Evolutionary conservation across 83 land plant species (phyloP), one percentile per base, ranked within the genome.

Genomic region (Picea mariana): DNA sequence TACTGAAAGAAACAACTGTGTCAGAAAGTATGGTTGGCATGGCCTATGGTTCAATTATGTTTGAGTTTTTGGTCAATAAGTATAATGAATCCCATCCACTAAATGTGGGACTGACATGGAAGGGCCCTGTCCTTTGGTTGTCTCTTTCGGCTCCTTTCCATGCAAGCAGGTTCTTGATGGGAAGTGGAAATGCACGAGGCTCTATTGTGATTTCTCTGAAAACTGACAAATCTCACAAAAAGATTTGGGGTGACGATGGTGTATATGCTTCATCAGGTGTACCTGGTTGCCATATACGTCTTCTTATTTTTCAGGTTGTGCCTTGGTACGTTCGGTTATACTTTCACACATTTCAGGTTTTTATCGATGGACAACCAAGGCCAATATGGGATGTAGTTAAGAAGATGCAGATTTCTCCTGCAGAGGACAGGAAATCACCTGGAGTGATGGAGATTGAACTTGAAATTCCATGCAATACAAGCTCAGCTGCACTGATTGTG

Each of bases 301-400:
- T 93, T 66, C 80, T 87, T 62, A 64, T 93, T 40, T 95, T 97
- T 85, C 99, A 97, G 87, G 85, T 97, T 77, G 92, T 96, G 16
- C 98, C 99, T 60, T 97, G 99, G 99, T 97, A 97, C 88, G 90
- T 97, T 31, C 95, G 93, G 81, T 86, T 94, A 21, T 97, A 95
- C 78, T 86, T 83, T 79, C 99, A 97, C 78, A 94, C 97, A 9
- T 65, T 97, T 52, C 81, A 88, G 81, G 85, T 96, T 55, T 88
- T 83, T 76, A 62, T 94, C 60, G 92, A 97, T 86, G 96, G 91
- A 52, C 81, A 92, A 55, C 87, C 66, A 1, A 84, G 78, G 58
- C 47, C 84, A 21, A 40, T 87, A 3, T 34, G 85, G 62, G 91
- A 90, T 82, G 78, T 90, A 11, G 83, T 91, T 52, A 89, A 89